Base-by-base conservation (phyloP, 2,329 filamentous ascomycete species). In the Pestalotiopsis sp. region DNA sequence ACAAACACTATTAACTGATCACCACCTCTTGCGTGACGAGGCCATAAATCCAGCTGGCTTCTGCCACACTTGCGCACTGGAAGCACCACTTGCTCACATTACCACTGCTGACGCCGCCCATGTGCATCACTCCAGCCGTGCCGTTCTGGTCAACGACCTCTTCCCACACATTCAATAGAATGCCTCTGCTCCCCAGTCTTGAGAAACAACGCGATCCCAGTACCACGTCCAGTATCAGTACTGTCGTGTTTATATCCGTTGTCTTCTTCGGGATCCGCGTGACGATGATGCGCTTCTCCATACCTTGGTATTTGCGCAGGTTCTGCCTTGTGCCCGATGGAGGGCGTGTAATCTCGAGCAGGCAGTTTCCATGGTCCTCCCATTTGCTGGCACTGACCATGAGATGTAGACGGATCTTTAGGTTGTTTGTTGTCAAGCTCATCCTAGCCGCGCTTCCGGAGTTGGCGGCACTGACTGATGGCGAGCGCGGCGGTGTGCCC, bases 121-220 rank as follows among this genome's bases (percentile, higher is more conserved):
- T 82, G 2, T 87, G 86, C 57, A 81, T 87, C 20, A 82, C 79
- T 31, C 87, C 87, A 12, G 85, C 82, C 55, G 85, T 83, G 27
- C 88, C 88, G 27, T 88, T 84, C 71, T 88, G 88, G 71, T 91
- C 88, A 63, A 90, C 90, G 73, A 91, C 83, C 72, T 93, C 90
- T 78, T 96, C 92, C 90, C 94, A 96, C 45, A 98, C 92, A 72
- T 92, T 95, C 67, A 97, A 90, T 1, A 96, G 93, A 74, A 98
- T 95, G 61, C 95, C 95, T 41, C 93, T 92, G 72, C 92, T 89
- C 4, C 93, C 95, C 69, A 97, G 89, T 20, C 93, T 85, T 72
- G 95, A 92, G 80, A 97, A 97, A 76, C 93, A 95, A 68, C 90
- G 92, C 77, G 94, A 94, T 12, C 92, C 92, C 1, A 98, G 84